A percentile compares a stretch with the other conserved stretches of the same genome.
Conservation (phyloP, 345 rosid genomes). For the Rhodomyrtus tomentosa region DNA sequence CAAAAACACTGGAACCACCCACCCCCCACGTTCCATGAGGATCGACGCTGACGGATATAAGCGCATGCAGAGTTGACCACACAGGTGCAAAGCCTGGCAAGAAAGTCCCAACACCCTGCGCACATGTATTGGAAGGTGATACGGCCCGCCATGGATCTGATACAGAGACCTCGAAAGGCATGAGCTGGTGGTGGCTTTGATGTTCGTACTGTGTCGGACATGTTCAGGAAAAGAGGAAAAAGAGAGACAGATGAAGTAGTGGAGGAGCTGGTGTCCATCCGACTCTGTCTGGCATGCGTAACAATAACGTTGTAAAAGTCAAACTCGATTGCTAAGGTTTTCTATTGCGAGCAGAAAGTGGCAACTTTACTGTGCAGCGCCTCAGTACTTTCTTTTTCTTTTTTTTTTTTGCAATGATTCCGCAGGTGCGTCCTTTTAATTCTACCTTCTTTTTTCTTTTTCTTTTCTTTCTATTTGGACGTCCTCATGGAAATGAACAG, state of each 20-base stretch:
- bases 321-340: neutral
- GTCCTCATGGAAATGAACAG: neutral
- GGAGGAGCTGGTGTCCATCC: neutral
- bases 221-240: neutral
- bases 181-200: neutral
- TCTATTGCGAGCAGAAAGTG: neutral
- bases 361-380: neutral
- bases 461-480: neutral
- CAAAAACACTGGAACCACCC: neutral
- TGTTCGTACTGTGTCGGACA: neutral
- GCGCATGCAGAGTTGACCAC: neutral
- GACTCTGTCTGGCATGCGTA: constrained; percentile 4
- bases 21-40: too few species aligned
- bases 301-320: neutral
- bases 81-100: neutral
- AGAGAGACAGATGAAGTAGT: neutral
- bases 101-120: neutral
- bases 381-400: neutral
- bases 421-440: neutral
- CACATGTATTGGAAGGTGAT: neutral
- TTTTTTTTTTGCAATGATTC: neutral
- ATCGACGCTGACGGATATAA: too few species aligned
- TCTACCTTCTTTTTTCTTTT: neutral
- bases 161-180: neutral
- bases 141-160: neutral